phyloP scores from a whole-genome alignment of 495 filamentous ascomycete species.

The Tetracladium setigerum region DNA sequence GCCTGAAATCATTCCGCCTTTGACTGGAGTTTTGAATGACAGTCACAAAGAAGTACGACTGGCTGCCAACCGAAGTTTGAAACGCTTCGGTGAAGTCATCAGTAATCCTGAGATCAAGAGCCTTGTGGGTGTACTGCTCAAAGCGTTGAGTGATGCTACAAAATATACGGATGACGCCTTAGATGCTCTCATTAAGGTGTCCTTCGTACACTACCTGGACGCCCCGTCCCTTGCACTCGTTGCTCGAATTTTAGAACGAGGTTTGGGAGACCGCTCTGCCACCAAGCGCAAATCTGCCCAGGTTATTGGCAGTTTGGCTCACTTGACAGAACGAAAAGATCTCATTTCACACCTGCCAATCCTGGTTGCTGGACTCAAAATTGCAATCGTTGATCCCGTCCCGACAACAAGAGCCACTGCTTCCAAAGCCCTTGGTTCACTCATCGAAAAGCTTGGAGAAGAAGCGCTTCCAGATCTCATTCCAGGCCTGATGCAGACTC shows the following conservation, averaged over 20 bases:
- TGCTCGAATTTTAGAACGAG: constrained; percentile 90
- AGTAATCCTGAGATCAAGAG: constrained; percentile 94
- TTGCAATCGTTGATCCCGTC: constrained; percentile 89
- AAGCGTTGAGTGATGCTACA: constrained; percentile 93
- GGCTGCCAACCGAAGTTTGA: constrained; percentile 89
- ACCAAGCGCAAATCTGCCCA: constrained; percentile 94
- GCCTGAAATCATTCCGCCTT: constrained; percentile 91
- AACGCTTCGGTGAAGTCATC: constrained; percentile 97
- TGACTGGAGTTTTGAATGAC: constrained; percentile 90
- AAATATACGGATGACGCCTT: constrained; percentile 95
- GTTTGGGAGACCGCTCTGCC: constrained; percentile 78
- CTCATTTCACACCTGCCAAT: constrained; percentile 86
- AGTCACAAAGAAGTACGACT: constrained; percentile 93
- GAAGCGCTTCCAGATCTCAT: constrained; percentile 96
- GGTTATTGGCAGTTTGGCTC: constrained; percentile 93
- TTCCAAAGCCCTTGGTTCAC: constrained; percentile 88
- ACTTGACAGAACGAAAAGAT: constrained; percentile 94
- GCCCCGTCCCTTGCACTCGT: constrained; percentile 91
- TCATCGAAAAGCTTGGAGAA: constrained; percentile 95
- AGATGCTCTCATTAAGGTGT: constrained; percentile 89
- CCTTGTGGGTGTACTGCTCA: constrained; percentile 82
- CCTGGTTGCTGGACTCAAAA: constrained; percentile 80
- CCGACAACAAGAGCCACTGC: constrained; percentile 95
- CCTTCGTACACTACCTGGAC: constrained; percentile 93
- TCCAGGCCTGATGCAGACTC: constrained; percentile 90